Evolutionary conservation across 164 flowering plant species (phyloP), one percentile per base, ranked within the genome.

Genomic region (Berberis thunbergii): DNA sequence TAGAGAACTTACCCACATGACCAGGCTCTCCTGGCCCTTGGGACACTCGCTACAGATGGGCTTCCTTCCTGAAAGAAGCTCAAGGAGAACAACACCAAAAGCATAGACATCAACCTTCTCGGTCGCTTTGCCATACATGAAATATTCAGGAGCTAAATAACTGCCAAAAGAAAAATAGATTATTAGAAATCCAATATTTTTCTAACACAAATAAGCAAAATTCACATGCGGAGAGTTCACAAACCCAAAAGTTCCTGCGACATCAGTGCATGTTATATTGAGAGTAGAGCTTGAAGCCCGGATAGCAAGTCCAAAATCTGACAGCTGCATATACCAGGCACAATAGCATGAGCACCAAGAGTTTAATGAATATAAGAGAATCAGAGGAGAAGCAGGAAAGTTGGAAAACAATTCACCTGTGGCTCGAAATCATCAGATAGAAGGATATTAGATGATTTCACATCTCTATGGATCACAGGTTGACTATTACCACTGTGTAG

Each of bases 111-210:
- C 99, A 66, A 94, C 73, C 73, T 94, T 94, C 12, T 94, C 85
- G 66, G 82, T 85, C 45, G 89, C 82, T 78, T 86, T 86, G 13
- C 96, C 99, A 72, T 86, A 80, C 99, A 91, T 89, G 78, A 94
- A 89, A 75, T 94, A 89, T 54, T 94, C 99, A 10, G 99, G 99
- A 75, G 99, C 99, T 84, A 94, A 73, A 73, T 94, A 94, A 56
- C 98, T 94, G 83, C 78, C 67, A 53, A 45, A 60, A 62, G 57
- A 57, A 74, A 53, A 8, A 61, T 10, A 62, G 2, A 8, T 53
- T 2, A 3, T 52, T 50, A 50, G 11, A 4, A 10, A 50, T 50
- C 2, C n/a, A 52, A 7, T 4, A 10, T 52, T 40, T 57, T 38
- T 11, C 41, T 11, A 57, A 6, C 39, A 56, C 11, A 3, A 7